Evolutionary conservation across 2,329 filamentous ascomycete species (phyloP).

Genomic region (Talaromyces piceae): DNA sequence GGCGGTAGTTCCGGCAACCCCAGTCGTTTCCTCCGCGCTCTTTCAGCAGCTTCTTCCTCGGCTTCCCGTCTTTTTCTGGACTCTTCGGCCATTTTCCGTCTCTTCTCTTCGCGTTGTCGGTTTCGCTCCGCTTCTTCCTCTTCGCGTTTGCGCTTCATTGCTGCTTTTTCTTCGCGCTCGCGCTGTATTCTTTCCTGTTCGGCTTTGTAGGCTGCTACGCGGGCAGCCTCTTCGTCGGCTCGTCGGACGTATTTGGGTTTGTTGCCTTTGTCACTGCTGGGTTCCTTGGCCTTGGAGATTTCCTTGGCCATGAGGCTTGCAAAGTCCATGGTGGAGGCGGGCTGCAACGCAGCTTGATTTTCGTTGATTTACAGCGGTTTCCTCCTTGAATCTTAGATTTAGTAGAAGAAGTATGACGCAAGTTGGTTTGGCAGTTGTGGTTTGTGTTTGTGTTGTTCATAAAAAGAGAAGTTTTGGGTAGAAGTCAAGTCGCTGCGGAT

Average conservation of each 20-base stretch:
- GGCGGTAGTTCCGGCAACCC: constrained; percentile 67
- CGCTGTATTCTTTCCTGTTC: constrained; percentile 70
- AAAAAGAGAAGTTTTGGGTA: no score
- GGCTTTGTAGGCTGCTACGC: constrained; percentile 69
- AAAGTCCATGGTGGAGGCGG: constrained; percentile 74
- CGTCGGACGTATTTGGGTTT: constrained; percentile 75
- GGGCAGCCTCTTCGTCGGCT: constrained; percentile 75
- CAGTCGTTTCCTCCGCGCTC: constrained; percentile 63
- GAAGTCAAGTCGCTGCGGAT: no score
- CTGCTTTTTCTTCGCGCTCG: constrained; percentile 60
- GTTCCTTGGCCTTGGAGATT: constrained; percentile 12
- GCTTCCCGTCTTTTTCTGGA: constrained; percentile 62
- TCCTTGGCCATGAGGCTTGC: constrained; percentile 87
- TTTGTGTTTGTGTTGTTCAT: no score
- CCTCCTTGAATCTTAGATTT: no score
- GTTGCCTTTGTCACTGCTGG: constrained; percentile 25
- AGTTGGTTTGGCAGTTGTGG: no score
- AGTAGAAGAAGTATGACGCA: no score
- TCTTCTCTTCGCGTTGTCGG: constrained; percentile 71
- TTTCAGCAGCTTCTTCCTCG: constrained; percentile 66
- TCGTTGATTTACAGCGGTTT: no score
- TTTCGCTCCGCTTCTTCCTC: constrained; percentile 71
- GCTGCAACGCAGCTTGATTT: background rate
- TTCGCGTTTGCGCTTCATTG: constrained; percentile 80
- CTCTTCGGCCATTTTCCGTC: constrained; percentile 71